phyloP scores from a whole-genome alignment of 495 filamentous ascomycete genomes.

The Astrothelium subdiscretum region DNA sequence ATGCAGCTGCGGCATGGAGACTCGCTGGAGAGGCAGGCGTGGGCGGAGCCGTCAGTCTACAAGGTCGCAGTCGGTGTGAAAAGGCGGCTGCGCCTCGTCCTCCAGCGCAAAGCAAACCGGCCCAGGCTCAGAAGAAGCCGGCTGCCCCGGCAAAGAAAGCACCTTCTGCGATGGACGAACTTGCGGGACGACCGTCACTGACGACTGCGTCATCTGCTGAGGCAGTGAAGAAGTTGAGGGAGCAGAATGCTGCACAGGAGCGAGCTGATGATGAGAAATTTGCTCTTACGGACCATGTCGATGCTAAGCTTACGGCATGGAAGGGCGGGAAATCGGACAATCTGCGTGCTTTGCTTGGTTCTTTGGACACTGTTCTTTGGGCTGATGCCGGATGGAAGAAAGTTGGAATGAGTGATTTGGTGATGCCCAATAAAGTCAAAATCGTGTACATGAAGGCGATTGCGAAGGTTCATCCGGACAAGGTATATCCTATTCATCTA shows the following conservation, averaged over 20 bases:
- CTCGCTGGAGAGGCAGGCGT: slow-evolving; percentile 71
- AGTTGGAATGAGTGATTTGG: slow-evolving; percentile 81
- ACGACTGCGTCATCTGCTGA: too few species aligned
- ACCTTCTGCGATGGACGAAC: too few species aligned
- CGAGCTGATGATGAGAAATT: slow-evolving; percentile 85
- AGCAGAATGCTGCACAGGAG: slow-evolving; percentile 72
- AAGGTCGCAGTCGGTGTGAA: slow-evolving; percentile 83
- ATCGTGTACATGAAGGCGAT: slow-evolving; percentile 98
- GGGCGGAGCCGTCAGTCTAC: slow-evolving; percentile 69
- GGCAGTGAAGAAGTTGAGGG: slow-evolving; percentile 67
- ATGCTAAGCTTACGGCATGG: slow-evolving; percentile 66
- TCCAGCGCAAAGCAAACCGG: slow-evolving; percentile 21
- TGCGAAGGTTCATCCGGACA: slow-evolving; percentile 95
- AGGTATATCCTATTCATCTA: slow-evolving; percentile 50
- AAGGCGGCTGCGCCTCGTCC: slow-evolving; percentile 63
- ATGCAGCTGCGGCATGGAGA: slow-evolving; percentile 71
- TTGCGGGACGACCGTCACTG: too few species aligned
- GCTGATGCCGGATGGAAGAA: slow-evolving; percentile 91
- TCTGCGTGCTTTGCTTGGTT: slow-evolving; percentile 75
- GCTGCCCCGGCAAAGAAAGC: not conserved
- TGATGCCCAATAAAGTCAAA: slow-evolving; percentile 87
- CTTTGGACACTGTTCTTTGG: slow-evolving; percentile 84
- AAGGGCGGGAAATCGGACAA: slow-evolving; percentile 85
- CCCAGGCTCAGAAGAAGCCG: slow-evolving; percentile 17
- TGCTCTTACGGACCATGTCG: slow-evolving; percentile 71